A percentile compares a stretch with the other conserved stretches of the same genome.
Conservation (phyloP, 2,329 filamentous ascomycete species). For the Aureobasidium lini region DNA sequence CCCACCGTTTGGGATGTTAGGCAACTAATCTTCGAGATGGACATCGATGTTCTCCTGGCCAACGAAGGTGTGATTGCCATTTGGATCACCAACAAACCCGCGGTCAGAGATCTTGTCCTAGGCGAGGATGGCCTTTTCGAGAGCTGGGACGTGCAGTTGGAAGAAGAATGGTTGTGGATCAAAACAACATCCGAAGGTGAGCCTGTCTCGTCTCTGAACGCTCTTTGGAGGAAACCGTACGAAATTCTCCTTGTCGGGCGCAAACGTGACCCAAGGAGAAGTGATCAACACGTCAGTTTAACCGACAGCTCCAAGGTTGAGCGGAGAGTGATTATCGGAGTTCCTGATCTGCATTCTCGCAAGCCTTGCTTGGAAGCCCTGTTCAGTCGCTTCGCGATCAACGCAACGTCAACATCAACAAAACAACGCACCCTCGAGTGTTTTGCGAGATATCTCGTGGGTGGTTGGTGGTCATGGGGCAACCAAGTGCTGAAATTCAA, state of each 20-base stretch:
- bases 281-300: constrained; percentile 14
- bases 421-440: constrained; percentile 60
- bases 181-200: constrained; percentile 62
- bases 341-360: constrained; percentile 69
- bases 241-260: constrained; percentile 61
- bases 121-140: constrained; percentile 53
- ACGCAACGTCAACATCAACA: constrained; percentile 38
- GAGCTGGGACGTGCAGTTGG: constrained; percentile 56
- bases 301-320: constrained; percentile 23
- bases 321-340: constrained; percentile 56
- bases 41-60: constrained; percentile 47
- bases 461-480: constrained; percentile 74
- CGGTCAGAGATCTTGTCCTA: constrained; percentile 48
- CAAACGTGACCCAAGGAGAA: constrained; percentile 14
- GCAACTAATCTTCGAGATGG: constrained; percentile 33
- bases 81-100: constrained; percentile 70
- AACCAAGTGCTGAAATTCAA: constrained; percentile 67
- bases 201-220: constrained; percentile 54
- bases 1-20: constrained; percentile 34
- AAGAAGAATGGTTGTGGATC: constrained; percentile 71
- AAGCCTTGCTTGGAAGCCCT: constrained; percentile 64
- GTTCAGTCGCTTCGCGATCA: constrained; percentile 27
- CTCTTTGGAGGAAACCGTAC: constrained; percentile 66
- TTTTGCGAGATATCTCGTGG: constrained; percentile 66
- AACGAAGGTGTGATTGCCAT: constrained; percentile 55